phyloP scores from a whole-genome alignment of 805 yeast species.

The Suhomyces faveliae region DNA sequence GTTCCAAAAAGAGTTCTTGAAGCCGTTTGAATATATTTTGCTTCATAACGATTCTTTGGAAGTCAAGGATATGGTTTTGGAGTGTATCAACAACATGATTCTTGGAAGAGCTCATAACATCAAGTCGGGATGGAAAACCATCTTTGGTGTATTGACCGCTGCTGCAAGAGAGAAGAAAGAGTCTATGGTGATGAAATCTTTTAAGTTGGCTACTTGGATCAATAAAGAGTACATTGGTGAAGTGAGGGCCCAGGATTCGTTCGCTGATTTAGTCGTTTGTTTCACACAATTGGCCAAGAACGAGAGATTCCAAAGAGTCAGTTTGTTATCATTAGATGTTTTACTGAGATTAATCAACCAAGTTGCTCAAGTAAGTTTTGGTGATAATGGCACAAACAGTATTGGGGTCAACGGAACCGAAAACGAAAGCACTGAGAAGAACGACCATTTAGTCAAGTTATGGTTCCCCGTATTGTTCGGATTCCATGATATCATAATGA shows the following conservation, averaged over 20 bases:
- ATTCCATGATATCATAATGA: constrained; percentile 86
- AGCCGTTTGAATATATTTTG: constrained; percentile 83
- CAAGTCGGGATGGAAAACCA: constrained; percentile 92
- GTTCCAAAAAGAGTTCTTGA: constrained; percentile 89
- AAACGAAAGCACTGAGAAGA: constrained; percentile 16
- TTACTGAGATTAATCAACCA: constrained; percentile 60
- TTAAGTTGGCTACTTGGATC: constrained; percentile 59
- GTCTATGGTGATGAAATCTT: constrained; percentile 60
- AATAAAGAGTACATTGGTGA: constrained; percentile 59
- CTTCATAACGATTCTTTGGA: constrained; percentile 62
- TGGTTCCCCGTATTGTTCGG: constrained; percentile 90
- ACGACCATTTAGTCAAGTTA: constrained; percentile 48
- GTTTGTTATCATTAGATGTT: constrained; percentile 77
- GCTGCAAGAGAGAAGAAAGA: constrained; percentile 67
- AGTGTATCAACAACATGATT: constrained; percentile 84
- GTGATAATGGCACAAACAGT: constrained; percentile 11
- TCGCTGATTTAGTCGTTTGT: constrained; percentile 64
- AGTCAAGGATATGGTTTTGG: constrained; percentile 85
- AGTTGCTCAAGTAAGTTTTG: constrained; percentile 49
- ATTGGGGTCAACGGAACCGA: constrained; percentile 14
- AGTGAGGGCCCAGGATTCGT: constrained; percentile 69
- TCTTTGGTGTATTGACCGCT: constrained; percentile 71
- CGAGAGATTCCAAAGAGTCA: constrained; percentile 72
- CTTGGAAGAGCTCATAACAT: constrained; percentile 69
- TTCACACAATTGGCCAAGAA: constrained; percentile 83